Percentiles rank a stretch among this genome's conserved stretches.
phyloP scores from a whole-genome alignment of 2,329 filamentous ascomycete species.

The Aspergillus sp. region DNA sequence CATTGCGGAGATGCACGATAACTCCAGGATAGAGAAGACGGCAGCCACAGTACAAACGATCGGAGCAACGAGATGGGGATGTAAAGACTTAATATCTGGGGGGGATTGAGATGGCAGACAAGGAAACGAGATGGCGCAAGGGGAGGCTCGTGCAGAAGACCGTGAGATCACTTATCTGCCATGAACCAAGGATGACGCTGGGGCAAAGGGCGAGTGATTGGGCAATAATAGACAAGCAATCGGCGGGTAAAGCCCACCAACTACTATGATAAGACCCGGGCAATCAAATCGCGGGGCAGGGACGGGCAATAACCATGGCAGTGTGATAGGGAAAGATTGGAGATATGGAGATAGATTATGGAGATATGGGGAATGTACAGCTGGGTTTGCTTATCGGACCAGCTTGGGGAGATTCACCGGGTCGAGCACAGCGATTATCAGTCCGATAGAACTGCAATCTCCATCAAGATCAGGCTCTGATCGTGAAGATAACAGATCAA shows the following conservation, averaged over 20 bases:
- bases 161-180: constrained; percentile 7
- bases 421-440: neutral
- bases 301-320: neutral
- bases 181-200: constrained; percentile 4
- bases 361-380: neutral
- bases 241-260: neutral
- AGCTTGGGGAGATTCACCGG: neutral
- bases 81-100: neutral
- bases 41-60: neutral
- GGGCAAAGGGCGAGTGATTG: neutral
- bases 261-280: neutral
- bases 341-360: neutral
- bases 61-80: neutral
- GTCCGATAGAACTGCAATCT: neutral
- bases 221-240: neutral
- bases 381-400: neutral
- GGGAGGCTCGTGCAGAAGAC: neutral
- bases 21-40: neutral
- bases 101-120: neutral
- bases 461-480: neutral
- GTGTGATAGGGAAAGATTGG: neutral
- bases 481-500: neutral
- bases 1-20: constrained; percentile 10
- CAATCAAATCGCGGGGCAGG: constrained; percentile 1
- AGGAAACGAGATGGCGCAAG: neutral